Percentiles rank a stretch among this genome's conserved stretches.
Conservation (phyloP, 1,284 basidiomycete species). For the Naganishia sp. region DNA sequence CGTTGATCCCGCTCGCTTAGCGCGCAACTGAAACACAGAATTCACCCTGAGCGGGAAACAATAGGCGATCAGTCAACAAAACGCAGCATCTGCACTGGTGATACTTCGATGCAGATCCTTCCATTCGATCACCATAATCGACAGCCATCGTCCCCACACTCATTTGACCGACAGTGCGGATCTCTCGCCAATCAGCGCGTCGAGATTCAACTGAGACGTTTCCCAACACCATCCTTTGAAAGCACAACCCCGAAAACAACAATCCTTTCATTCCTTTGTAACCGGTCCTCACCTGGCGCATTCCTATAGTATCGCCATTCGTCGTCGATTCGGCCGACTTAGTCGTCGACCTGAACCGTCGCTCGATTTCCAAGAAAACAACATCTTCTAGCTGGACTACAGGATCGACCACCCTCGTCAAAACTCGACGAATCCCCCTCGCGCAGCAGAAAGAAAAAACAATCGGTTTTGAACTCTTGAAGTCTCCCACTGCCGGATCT, state of each 20-base stretch:
- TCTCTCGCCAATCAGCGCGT: neutral
- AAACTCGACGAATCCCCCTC: neutral
- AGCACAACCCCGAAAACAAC: neutral
- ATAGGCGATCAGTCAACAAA: neutral
- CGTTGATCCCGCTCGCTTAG: too few species aligned
- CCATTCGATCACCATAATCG: neutral
- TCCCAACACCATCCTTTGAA: conserved; percentile 2
- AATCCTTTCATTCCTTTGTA: conserved; percentile 6
- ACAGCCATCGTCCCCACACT: neutral
- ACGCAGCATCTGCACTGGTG: neutral
- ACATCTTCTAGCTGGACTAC: conserved; percentile 23
- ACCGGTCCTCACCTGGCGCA: neutral
- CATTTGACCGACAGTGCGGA: neutral
- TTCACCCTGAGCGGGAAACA: conserved; percentile 17
- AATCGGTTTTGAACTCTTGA: neutral
- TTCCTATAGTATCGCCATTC: neutral
- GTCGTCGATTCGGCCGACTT: too few species aligned
- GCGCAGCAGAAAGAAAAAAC: neutral
- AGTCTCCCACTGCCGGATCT: neutral
- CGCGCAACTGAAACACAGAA: conserved; percentile 1
- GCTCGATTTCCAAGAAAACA: neutral
- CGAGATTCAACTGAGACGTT: neutral
- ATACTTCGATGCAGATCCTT: neutral
- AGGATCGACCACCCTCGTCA: neutral
- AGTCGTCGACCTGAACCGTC: neutral